These are phyloP conservation scores for Aspergillus eucalypticola DNA, from an alignment of 2,329 filamentous ascomycete species.

Conservation along the genomic window DNA sequence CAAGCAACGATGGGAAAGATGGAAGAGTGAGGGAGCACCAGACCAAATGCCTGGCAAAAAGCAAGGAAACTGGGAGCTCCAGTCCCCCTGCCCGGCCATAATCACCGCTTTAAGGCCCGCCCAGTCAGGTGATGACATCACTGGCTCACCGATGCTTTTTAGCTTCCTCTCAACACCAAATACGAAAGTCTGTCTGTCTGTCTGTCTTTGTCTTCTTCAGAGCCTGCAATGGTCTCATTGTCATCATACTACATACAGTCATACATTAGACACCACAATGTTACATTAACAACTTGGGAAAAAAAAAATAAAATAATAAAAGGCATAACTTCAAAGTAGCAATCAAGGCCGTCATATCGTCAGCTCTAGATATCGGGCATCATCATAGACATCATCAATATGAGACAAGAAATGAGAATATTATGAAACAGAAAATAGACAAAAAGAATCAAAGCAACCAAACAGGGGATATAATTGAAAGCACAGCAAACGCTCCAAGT, in stretches of 20 bases:
- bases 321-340: not conserved
- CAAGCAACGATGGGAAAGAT: too few relatives aligned
- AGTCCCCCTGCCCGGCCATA: too few relatives aligned
- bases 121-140: too few relatives aligned
- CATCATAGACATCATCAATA: slow-evolving; percentile 20
- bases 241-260: not conserved
- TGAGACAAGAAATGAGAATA: slow-evolving; percentile 2
- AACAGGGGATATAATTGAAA: not conserved
- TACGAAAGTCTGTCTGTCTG: too few relatives aligned
- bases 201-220: too few relatives aligned
- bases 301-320: too few relatives aligned
- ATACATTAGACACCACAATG: not conserved
- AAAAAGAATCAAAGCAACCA: not conserved
- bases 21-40: too few relatives aligned
- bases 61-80: too few relatives aligned
- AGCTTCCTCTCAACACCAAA: too few relatives aligned
- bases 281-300: not conserved
- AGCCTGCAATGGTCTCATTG: slow-evolving; percentile 1
- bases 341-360: slow-evolving; percentile 21
- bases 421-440: not conserved
- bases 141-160: too few relatives aligned
- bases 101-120: too few relatives aligned
- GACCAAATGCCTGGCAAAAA: too few relatives aligned
- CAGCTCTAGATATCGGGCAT: slow-evolving; percentile 22
- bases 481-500: not conserved